Percentiles rank a stretch among this genome's conserved stretches.
Conservation (phyloP, 179 eudicot genomes). For the Heliamphora pulchella region DNA sequence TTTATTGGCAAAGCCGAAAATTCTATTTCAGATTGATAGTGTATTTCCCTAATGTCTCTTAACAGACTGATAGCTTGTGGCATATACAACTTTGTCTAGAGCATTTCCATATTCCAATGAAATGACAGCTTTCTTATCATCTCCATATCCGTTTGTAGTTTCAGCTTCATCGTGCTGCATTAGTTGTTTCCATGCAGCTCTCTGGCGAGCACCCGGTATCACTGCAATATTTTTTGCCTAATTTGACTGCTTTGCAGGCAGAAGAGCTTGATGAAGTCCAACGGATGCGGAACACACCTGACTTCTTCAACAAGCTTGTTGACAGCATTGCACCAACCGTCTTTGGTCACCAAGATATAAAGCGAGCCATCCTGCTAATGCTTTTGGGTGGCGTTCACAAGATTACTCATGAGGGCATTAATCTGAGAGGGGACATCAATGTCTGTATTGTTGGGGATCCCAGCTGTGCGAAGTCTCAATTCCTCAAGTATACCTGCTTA, state of each 20-base stretch:
- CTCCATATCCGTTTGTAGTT: no score
- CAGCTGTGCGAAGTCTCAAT: constrained; percentile 98
- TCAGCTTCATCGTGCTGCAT: not conserved
- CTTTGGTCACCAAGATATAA: constrained; percentile 95
- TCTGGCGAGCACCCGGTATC: not conserved
- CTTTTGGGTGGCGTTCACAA: constrained; percentile 95
- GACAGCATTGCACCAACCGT: constrained; percentile 90
- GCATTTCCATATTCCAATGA: no score
- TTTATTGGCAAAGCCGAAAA: no score
- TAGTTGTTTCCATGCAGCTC: not conserved
- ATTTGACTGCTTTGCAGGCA: constrained; percentile 31
- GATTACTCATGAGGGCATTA: constrained; percentile 86
- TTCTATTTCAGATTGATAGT: no score
- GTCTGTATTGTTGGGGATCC: constrained; percentile 99
- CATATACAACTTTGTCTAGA: no score
- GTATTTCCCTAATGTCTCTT: no score
- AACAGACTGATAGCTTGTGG: no score
- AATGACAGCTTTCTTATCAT: no score
- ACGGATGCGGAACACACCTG: constrained; percentile 79
- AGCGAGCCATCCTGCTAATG: constrained; percentile 91
- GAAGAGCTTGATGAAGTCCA: constrained; percentile 75
- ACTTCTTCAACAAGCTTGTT: constrained; percentile 90
- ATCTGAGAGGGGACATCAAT: constrained; percentile 92
- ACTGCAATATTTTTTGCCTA: not conserved
- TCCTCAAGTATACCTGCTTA: constrained; percentile 60